Evolutionary conservation across 2,329 filamentous ascomycete species (phyloP).

Genomic region (Fusarium sterilihyphosum): DNA sequence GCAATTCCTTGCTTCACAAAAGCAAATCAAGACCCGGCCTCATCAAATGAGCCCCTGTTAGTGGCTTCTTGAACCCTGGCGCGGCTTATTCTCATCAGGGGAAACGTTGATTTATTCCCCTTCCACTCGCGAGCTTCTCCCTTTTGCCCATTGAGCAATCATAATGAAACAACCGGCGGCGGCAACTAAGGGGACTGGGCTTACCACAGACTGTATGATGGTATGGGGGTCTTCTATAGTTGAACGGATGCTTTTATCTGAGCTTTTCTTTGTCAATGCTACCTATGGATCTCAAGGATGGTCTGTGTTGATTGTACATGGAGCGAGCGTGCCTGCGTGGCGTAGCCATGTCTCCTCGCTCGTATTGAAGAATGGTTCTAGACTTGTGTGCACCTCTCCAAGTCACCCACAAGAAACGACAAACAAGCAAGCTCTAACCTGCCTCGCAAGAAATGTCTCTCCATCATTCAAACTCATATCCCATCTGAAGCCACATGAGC

Average conservation of each 20-base stretch:
- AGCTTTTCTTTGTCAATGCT: slow-evolving; percentile 14
- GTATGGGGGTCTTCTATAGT: neutral
- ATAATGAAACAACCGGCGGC: slow-evolving; percentile 37
- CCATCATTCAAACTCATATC: slow-evolving; percentile 34
- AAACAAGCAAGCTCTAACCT: slow-evolving; percentile 27
- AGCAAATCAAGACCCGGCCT: slow-evolving; percentile 19
- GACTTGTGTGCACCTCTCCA: neutral
- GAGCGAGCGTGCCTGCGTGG: slow-evolving; percentile 18
- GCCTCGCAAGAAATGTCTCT: slow-evolving; percentile 34
- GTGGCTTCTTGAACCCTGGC: slow-evolving; percentile 18
- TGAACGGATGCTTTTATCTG: neutral
- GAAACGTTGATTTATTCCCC: slow-evolving; percentile 13
- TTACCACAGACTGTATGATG: neutral
- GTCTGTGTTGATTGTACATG: slow-evolving; percentile 24
- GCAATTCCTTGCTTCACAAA: slow-evolving; percentile 13
- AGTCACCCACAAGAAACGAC: neutral
- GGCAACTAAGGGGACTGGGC: slow-evolving; percentile 27
- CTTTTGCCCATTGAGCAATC: slow-evolving; percentile 36
- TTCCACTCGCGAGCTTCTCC: slow-evolving; percentile 23
- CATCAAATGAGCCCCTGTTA: slow-evolving; percentile 21
- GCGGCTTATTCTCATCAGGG: slow-evolving; percentile 27
- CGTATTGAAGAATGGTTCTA: neutral
- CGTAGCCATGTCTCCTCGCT: slow-evolving; percentile 23
- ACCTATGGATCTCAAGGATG: neutral
- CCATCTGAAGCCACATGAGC: slow-evolving; percentile 29